Conservation (phyloP, 805 yeast genomes). For the Nematodospora valgi region DNA sequence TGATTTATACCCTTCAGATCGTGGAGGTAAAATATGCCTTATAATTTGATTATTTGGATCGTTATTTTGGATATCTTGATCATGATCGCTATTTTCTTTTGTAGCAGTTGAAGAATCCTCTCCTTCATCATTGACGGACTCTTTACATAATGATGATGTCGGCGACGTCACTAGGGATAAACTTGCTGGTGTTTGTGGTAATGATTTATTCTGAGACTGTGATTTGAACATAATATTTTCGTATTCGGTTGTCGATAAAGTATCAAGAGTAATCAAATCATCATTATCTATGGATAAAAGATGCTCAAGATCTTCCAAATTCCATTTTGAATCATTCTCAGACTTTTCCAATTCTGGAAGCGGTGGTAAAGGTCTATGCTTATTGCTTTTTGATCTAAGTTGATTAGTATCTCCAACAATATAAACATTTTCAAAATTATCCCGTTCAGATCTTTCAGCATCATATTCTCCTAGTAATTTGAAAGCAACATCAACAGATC, state of each 20-base stretch:
- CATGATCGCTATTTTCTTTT: not conserved
- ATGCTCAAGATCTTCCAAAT: no score
- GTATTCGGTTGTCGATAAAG: conserved; percentile 36
- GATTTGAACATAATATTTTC: conserved; percentile 35
- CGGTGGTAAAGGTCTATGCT: not conserved
- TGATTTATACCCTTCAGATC: not conserved
- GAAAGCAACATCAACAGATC: conserved; percentile 65
- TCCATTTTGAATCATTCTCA: not conserved
- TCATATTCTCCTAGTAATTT: conserved; percentile 70
- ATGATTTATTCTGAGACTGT: conserved; percentile 23
- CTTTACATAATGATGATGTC: not conserved
- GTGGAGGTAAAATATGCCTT: not conserved
- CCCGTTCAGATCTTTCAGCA: conserved; percentile 35
- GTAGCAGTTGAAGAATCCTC: not conserved
- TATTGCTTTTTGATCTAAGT: not conserved
- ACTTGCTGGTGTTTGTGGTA: conserved; percentile 1
- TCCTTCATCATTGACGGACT: not conserved
- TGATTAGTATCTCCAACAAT: conserved; percentile 22
- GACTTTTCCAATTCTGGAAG: not conserved
- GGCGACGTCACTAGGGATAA: not conserved
- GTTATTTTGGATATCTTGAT: not conserved
- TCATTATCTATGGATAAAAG: no score
- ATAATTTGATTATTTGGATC: not conserved
- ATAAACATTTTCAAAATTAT: conserved; percentile 46
- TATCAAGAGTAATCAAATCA: conserved; percentile 26